phyloP scores from a whole-genome alignment of 345 rosid genomes.

The Aquilaria yunnanensis region DNA sequence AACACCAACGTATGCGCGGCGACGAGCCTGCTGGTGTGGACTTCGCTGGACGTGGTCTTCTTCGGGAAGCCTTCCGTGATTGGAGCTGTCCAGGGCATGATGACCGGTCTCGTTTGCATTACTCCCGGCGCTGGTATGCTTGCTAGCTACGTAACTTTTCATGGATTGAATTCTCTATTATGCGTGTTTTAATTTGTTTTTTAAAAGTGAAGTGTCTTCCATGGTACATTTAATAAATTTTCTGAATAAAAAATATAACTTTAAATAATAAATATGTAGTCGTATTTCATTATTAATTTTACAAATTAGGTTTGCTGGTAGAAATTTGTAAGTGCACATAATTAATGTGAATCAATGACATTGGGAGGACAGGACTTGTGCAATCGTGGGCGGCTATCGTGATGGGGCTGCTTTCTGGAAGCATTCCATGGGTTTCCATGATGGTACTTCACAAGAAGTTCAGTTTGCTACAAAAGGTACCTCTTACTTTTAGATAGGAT shows the following conservation, averaged over 20 bases:
- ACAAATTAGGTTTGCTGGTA: too few species aligned
- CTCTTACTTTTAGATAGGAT: not conserved
- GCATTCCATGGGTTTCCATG: constrained; percentile 94
- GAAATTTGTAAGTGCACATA: too few species aligned
- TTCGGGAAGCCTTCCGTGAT: constrained; percentile 91
- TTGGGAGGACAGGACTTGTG: constrained; percentile 46
- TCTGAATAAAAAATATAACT: not conserved
- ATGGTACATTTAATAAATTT: not conserved
- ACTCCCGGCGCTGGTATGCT: constrained; percentile 85
- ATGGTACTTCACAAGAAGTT: constrained; percentile 85
- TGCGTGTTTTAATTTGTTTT: not conserved
- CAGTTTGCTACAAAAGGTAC: constrained; percentile 56
- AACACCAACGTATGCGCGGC: constrained; percentile 89
- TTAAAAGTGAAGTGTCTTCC: too few species aligned
- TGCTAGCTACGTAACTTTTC: not conserved
- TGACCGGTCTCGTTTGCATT: constrained; percentile 81
- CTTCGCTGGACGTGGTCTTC: constrained; percentile 70
- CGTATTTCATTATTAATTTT: not conserved
- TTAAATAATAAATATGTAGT: not conserved
- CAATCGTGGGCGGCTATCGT: constrained; percentile 93
- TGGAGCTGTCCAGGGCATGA: constrained; percentile 95
- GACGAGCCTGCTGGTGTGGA: constrained; percentile 91
- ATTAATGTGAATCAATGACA: too few species aligned
- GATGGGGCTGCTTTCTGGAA: constrained; percentile 69
- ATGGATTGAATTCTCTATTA: not conserved